Conservation (phyloP, 305 asterid genomes). For the Caryopteris hybrid region DNA sequence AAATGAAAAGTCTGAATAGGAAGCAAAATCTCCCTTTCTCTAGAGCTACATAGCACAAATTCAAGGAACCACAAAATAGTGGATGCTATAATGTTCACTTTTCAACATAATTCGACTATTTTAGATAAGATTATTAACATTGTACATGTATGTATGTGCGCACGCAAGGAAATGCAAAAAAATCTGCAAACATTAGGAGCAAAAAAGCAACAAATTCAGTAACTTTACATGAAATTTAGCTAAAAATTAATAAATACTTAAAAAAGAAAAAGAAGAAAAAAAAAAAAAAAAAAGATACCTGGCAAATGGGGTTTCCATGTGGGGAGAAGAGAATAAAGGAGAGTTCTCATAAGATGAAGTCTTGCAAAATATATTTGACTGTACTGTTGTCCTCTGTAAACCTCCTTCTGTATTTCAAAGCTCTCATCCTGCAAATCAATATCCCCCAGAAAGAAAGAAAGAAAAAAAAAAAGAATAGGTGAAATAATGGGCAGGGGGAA, state of each 20-base stretch:
- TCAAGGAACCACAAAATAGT: neutral
- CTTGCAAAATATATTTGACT: constrained; percentile 91
- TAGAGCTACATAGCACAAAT: neutral
- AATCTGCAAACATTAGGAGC: neutral
- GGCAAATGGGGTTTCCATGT: constrained; percentile 85
- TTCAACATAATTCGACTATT: neutral
- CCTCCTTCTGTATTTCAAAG: constrained; percentile 69
- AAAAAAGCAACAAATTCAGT: neutral
- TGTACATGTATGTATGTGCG: neutral
- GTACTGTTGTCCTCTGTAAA: constrained; percentile 92
- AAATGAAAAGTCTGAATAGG: neutral
- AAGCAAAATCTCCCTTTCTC: neutral
- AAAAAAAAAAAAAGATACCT: constrained; percentile 30
- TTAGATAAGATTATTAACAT: neutral
- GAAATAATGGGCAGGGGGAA: no score
- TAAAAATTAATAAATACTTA: neutral
- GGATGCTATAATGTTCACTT: neutral
- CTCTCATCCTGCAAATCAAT: constrained; percentile 52
- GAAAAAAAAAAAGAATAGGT: neutral
- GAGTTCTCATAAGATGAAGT: constrained; percentile 85
- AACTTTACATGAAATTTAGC: constrained; percentile 10
- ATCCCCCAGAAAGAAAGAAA: neutral
- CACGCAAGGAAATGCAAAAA: neutral
- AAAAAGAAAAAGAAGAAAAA: neutral
- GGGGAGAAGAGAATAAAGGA: constrained; percentile 79